Conservation (phyloP, 768 basidiomycete genomes). For the Coprinopsis cinerea region DNA sequence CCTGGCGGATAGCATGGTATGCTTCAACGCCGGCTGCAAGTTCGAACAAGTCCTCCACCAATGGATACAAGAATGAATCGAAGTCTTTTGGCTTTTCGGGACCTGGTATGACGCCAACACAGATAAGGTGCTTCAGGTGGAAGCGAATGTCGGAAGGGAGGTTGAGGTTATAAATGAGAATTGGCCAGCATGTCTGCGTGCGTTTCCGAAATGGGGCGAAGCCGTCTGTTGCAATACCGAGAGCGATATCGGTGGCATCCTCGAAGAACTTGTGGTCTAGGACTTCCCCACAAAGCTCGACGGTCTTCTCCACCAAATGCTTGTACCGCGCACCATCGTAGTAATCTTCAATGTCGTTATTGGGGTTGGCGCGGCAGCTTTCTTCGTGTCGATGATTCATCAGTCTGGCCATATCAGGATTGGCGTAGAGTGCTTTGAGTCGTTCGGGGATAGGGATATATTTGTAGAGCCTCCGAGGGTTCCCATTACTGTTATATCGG, state of each 20-base stretch:
- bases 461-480: conserved; percentile 22
- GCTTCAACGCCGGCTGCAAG: conserved; percentile 32
- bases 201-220: conserved; percentile 32
- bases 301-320: conserved; percentile 14
- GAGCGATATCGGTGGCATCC: conserved; percentile 32
- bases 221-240: conserved; percentile 38
- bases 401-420: conserved; percentile 12
- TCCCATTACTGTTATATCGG: conserved; percentile 10
- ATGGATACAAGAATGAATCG: conserved; percentile 37
- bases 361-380: conserved; percentile 13
- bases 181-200: conserved; percentile 31
- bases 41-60: conserved; percentile 30
- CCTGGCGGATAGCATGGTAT: conserved; percentile 14
- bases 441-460: conserved; percentile 30
- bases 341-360: conserved; percentile 25
- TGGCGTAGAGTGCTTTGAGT: conserved; percentile 19
- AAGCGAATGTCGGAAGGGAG: conserved; percentile 27
- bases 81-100: conserved; percentile 36
- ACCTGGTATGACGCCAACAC: conserved; percentile 39
- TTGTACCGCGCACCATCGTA: conserved; percentile 31
- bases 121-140: conserved; percentile 29
- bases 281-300: conserved; percentile 16
- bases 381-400: conserved; percentile 24
- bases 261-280: conserved; percentile 28
- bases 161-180: conserved; percentile 34